phyloP scores from a whole-genome alignment of 768 basidiomycete species.

The Lactifluus subvellereus region DNA sequence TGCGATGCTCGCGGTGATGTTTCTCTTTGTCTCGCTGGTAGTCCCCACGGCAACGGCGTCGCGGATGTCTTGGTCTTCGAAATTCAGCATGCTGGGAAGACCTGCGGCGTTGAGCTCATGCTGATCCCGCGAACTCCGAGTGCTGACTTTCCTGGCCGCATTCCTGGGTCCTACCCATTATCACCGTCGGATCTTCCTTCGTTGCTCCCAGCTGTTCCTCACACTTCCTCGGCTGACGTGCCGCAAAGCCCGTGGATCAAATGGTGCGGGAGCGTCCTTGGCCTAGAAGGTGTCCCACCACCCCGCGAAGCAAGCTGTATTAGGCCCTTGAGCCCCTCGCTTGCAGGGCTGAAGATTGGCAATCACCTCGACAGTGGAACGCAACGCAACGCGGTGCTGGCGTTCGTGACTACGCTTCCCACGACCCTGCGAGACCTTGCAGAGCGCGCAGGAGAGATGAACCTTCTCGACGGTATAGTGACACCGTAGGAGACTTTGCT shows the following conservation, averaged over 20 bases:
- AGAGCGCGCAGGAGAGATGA: constrained; percentile 4
- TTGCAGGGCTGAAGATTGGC: background rate
- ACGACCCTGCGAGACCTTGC: constrained; percentile 15
- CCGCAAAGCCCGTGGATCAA: background rate
- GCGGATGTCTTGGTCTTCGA: constrained; percentile 12
- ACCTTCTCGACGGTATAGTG: constrained; percentile 2
- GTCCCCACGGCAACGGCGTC: background rate
- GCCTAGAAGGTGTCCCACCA: constrained; percentile 7
- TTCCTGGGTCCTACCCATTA: constrained; percentile 19
- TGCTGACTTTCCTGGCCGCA: constrained; percentile 1
- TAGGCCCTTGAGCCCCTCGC: background rate
- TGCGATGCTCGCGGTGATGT: background rate
- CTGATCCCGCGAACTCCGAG: constrained; percentile 1
- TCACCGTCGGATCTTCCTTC: background rate
- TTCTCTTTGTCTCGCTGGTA: constrained; percentile 10
- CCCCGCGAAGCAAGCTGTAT: background rate
- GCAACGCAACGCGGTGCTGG: background rate
- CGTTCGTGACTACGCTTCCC: constrained; percentile 8
- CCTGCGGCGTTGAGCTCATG: constrained; percentile 10
- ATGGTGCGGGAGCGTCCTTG: constrained; percentile 3
- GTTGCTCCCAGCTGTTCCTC: background rate
- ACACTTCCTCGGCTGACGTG: background rate
- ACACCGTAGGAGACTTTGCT: background rate
- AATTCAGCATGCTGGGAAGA: constrained; percentile 1
- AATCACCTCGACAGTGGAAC: background rate